Conservation (phyloP, 2,329 filamentous ascomycete genomes). For the Trichoderma atrobrunneum region DNA sequence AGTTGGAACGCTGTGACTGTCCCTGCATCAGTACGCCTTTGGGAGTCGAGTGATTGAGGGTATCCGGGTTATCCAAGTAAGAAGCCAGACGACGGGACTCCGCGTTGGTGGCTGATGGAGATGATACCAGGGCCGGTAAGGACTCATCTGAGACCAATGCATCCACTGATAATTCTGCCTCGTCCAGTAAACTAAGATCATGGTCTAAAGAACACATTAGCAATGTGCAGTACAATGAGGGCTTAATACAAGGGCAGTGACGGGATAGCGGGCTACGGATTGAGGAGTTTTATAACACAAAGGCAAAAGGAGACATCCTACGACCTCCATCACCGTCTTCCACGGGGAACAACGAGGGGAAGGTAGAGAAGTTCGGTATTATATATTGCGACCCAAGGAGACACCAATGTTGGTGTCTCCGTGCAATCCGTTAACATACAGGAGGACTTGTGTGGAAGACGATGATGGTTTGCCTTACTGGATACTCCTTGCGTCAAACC, state of each 20-base stretch:
- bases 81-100: conserved; percentile 24
- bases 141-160: conserved; percentile 64
- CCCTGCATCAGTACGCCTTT: conserved; percentile 24
- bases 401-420: conserved; percentile 32
- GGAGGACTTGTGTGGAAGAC: conserved; percentile 58
- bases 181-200: conserved; percentile 58
- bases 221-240: conserved; percentile 25
- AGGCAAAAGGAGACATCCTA: conserved; percentile 45
- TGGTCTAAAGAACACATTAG: conserved; percentile 58
- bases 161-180: conserved; percentile 63
- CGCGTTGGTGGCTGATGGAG: background rate
- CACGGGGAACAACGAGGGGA: conserved; percentile 39
- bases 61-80: background rate
- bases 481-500: conserved; percentile 23
- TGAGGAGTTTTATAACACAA: conserved; percentile 42
- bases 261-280: conserved; percentile 12
- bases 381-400: conserved; percentile 44
- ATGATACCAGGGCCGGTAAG: conserved; percentile 22
- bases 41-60: conserved; percentile 19
- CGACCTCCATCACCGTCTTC: conserved; percentile 63
- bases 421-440: conserved; percentile 62
- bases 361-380: conserved; percentile 35
- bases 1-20: conserved; percentile 24
- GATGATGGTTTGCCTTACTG: conserved; percentile 67
- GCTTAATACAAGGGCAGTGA: background rate